phyloP scores from a whole-genome alignment of 139 green algal species.

The Mesostigma viride region DNA sequence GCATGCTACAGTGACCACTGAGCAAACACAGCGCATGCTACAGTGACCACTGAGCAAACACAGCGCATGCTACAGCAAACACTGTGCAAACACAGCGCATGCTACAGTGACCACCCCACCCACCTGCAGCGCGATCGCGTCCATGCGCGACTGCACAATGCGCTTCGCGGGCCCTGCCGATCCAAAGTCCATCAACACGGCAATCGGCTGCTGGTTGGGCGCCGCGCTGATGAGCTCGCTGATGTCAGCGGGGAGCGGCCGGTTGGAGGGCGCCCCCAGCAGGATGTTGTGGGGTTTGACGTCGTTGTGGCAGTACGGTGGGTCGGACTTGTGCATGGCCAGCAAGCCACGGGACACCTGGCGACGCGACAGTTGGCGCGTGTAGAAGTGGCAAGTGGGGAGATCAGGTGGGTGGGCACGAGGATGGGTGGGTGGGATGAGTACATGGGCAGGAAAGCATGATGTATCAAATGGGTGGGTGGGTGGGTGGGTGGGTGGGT shows the following conservation, averaged over 20 bases:
- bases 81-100: neutral
- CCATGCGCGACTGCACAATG: conserved; percentile 39
- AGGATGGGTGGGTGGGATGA: too few relatives aligned
- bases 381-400: too few relatives aligned
- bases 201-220: neutral
- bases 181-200: conserved; percentile 77
- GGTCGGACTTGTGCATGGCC: conserved; percentile 49
- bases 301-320: conserved; percentile 60
- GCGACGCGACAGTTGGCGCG: too few relatives aligned
- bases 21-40: neutral
- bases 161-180: conserved; percentile 34
- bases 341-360: conserved; percentile 52
- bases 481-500: too few relatives aligned
- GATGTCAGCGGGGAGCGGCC: neutral
- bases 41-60: neutral
- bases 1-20: neutral
- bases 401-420: too few relatives aligned
- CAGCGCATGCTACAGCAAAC: neutral
- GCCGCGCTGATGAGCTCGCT: neutral
- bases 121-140: conserved; percentile 56
- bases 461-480: too few relatives aligned
- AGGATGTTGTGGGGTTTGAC: conserved; percentile 83
- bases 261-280: conserved; percentile 1
- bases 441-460: too few relatives aligned
- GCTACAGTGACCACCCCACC: conserved; percentile 28